phyloP scores from a whole-genome alignment of 331 rosid genomes.

The Stylosanthes scabra region DNA sequence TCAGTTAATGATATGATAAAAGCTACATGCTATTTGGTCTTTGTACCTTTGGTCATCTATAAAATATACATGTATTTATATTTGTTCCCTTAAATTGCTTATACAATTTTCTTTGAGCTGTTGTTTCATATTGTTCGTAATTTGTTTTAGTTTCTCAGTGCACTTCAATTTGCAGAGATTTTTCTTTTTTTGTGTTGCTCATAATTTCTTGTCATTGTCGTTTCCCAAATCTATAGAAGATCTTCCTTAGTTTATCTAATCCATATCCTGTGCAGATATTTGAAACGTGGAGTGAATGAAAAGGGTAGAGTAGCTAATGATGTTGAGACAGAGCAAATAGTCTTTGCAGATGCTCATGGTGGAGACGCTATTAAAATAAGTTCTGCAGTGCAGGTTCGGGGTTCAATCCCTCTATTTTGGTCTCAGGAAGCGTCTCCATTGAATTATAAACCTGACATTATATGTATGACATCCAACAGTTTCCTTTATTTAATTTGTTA shows the following conservation, averaged over 20 bases:
- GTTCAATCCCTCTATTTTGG: constrained; percentile 99
- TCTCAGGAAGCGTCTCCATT: constrained; percentile 90
- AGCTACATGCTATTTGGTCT: constrained; percentile 9
- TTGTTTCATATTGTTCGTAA: constrained; percentile 16
- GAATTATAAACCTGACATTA: constrained; percentile 87
- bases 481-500: constrained; percentile 26
- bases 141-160: constrained; percentile 9
- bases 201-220: neutral
- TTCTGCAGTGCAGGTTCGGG: constrained; percentile 92
- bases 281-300: constrained; percentile 96
- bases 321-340: constrained; percentile 96
- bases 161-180: constrained; percentile 4
- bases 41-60: constrained; percentile 23
- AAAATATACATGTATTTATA: no score
- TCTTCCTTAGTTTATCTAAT: constrained; percentile 35
- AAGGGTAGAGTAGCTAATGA: constrained; percentile 98
- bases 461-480: constrained; percentile 57
- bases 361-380: constrained; percentile 80
- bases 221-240: neutral
- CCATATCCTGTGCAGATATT: constrained; percentile 60
- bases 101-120: constrained; percentile 27
- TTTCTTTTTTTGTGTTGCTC: neutral
- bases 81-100: no score
- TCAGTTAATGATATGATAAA: no score
- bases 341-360: constrained; percentile 63